These are phyloP conservation scores for Avena sativa DNA, from an alignment of 176 grass and related monocot species.

Conservation along the genomic window DNA sequence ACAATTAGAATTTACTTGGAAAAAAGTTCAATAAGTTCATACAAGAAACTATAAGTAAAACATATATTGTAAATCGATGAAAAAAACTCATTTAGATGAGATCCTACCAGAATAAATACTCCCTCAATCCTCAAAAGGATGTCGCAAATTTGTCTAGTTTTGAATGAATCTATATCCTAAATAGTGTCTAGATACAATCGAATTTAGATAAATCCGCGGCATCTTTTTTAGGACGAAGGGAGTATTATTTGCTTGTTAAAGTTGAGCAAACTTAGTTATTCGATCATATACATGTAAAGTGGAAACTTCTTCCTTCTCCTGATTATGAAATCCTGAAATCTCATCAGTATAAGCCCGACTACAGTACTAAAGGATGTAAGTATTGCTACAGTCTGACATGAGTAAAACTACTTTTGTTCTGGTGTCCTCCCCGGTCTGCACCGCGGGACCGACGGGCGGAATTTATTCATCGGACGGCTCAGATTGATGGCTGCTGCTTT, in stretches of 20 bases:
- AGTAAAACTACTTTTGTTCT: slow-evolving; percentile 46
- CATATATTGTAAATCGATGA: not conserved
- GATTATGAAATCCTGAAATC: slow-evolving; percentile 87
- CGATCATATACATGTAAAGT: slow-evolving; percentile 82
- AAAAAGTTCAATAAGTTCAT: not conserved
- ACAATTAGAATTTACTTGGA: not conserved
- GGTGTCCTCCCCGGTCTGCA: too few species aligned
- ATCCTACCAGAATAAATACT: not conserved
- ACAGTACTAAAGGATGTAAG: not conserved
- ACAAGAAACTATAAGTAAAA: not conserved
- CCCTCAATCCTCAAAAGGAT: too few species aligned
- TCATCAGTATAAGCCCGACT: not conserved
- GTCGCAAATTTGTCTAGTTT: too few species aligned
- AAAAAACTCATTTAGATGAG: not conserved
- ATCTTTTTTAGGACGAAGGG: too few species aligned
- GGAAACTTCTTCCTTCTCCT: slow-evolving; percentile 88
- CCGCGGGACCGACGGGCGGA: too few species aligned
- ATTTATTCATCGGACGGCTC: too few species aligned
- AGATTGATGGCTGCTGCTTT: too few species aligned
- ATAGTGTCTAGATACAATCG: too few species aligned
- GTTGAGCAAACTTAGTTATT: slow-evolving; percentile 9
- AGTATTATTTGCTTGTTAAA: slow-evolving; percentile 7
- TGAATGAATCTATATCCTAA: too few species aligned
- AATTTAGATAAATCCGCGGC: too few species aligned
- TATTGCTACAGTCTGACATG: slow-evolving; percentile 49